Evolutionary conservation across 1,284 basidiomycete species (phyloP).

Genomic region (Puccinia brachypodii): DNA sequence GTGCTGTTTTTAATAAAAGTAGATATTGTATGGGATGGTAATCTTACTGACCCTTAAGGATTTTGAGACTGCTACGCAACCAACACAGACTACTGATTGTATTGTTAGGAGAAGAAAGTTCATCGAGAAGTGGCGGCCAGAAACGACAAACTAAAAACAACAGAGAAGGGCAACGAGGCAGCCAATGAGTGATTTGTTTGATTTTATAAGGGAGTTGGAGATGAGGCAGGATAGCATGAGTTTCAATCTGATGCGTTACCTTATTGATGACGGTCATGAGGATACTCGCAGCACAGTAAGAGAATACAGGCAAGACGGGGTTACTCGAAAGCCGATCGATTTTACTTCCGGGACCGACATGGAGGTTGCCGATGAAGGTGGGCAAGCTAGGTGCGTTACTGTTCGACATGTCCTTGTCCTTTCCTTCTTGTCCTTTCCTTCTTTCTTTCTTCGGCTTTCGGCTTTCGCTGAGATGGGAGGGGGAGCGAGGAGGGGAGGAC

Average conservation of each 20-base stretch:
- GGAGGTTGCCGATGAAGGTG: constrained; percentile 18
- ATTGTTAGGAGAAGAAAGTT: constrained; percentile 91
- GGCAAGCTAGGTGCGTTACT: constrained; percentile 23
- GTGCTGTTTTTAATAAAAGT: constrained; percentile 11
- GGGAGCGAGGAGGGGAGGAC: no score
- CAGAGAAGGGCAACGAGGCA: background rate
- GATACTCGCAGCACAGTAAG: constrained; percentile 91
- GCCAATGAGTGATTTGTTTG: no score
- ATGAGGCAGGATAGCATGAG: background rate
- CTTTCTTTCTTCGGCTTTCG: no score
- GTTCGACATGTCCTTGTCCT: constrained; percentile 3
- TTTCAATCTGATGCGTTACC: constrained; percentile 60
- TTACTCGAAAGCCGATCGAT: constrained; percentile 40
- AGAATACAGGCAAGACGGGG: constrained; percentile 73
- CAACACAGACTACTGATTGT: constrained; percentile 65
- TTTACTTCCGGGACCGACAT: constrained; percentile 31
- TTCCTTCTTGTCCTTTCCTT: no score
- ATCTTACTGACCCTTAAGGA: background rate
- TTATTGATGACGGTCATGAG: constrained; percentile 99
- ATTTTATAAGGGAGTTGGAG: constrained; percentile 46
- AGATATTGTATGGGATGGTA: background rate
- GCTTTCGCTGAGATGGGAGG: no score
- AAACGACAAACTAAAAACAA: constrained; percentile 79
- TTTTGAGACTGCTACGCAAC: constrained; percentile 31
- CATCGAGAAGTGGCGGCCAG: constrained; percentile 91